phyloP scores from a whole-genome alignment of 176 grass and related monocot species.

The Eleusine coracana region DNA sequence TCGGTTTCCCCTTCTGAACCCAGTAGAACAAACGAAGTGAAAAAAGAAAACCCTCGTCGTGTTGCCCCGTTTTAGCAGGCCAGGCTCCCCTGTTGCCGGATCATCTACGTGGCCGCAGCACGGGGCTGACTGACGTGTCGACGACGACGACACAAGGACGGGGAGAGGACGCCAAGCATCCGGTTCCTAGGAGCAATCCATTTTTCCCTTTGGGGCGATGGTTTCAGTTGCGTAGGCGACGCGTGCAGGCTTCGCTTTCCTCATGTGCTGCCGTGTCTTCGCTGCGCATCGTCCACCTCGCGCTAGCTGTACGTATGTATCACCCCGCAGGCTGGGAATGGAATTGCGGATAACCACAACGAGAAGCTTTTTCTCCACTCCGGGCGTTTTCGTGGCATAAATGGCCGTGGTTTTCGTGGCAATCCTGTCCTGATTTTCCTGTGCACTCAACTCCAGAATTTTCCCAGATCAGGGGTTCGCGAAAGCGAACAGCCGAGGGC shows the following conservation, averaged over 20 bases:
- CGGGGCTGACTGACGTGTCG: no score
- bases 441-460: not conserved
- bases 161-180: not conserved
- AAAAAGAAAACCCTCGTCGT: not conserved
- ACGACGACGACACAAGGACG: not conserved
- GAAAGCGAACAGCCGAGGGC: slow-evolving; percentile 19
- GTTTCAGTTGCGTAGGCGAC: not conserved
- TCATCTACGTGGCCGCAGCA: not conserved
- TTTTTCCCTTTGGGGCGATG: not conserved
- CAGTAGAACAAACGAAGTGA: no score
- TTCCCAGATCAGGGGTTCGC: not conserved
- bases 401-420: slow-evolving; percentile 8
- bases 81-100: not conserved
- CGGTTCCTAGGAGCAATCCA: not conserved
- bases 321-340: not conserved
- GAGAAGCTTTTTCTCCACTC: not conserved
- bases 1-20: not conserved
- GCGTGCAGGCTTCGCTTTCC: slow-evolving; percentile 37
- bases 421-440: no score
- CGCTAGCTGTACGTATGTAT: not conserved
- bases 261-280: slow-evolving; percentile 36
- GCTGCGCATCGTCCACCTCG: not conserved
- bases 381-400: slow-evolving; percentile 8
- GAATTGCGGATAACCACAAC: slow-evolving; percentile 24
- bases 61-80: not conserved